These are phyloP conservation scores for Sporothrix humicola DNA, from an alignment of 2,329 filamentous ascomycete species.

Conservation along the genomic window DNA sequence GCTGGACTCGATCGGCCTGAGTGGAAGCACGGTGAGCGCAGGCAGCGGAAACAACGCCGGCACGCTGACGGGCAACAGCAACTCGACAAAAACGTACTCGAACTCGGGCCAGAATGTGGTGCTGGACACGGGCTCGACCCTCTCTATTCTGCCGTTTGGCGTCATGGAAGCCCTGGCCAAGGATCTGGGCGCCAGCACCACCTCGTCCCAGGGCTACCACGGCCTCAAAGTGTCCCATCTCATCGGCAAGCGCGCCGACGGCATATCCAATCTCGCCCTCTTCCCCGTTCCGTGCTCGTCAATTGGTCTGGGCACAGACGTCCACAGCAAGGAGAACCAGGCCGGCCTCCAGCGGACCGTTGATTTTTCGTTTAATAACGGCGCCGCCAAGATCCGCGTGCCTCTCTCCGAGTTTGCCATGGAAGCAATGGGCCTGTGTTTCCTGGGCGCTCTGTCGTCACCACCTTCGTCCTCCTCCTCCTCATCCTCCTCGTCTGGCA, in stretches of 20 bases:
- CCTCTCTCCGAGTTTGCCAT: constrained; percentile 58
- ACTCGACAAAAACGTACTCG: constrained; percentile 37
- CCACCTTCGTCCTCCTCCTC: constrained; percentile 13
- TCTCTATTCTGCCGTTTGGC: constrained; percentile 53
- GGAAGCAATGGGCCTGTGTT: constrained; percentile 49
- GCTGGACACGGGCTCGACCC: constrained; percentile 60
- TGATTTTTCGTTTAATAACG: constrained; percentile 55
- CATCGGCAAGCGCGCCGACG: neutral
- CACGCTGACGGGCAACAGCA: constrained; percentile 17
- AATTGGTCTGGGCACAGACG: constrained; percentile 22
- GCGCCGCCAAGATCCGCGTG: constrained; percentile 44
- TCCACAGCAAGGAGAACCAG: constrained; percentile 35
- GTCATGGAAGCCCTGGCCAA: constrained; percentile 52
- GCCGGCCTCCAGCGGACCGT: constrained; percentile 49
- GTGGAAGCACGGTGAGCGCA: constrained; percentile 35
- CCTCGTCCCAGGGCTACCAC: no score
- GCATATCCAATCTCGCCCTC: constrained; percentile 44
- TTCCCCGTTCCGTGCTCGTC: constrained; percentile 52
- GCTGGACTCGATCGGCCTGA: constrained; percentile 42
- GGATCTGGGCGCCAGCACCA: constrained; percentile 45
- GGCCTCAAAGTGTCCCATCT: neutral
- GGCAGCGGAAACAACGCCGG: constrained; percentile 18
- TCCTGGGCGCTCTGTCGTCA: constrained; percentile 45
- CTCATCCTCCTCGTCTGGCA: neutral
- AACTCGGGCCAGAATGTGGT: constrained; percentile 41